Evolutionary conservation across 2,329 filamentous ascomycete genomes (phyloP).

Genomic region (Exophiala calicioides): DNA sequence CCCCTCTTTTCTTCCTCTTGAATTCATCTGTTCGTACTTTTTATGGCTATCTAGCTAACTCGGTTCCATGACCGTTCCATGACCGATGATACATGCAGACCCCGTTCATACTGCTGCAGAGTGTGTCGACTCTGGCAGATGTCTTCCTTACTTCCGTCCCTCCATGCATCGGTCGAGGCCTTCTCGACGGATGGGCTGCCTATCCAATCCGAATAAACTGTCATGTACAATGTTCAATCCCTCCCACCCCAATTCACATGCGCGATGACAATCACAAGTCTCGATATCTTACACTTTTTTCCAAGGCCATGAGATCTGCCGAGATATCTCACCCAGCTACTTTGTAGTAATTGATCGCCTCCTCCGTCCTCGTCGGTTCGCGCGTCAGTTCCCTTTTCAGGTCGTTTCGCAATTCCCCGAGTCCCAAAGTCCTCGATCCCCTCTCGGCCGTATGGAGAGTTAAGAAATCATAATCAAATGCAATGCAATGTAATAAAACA

Average conservation of each 20-base stretch:
- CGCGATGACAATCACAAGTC: slow-evolving; percentile 2
- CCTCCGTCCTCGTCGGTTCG: neutral
- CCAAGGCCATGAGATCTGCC: neutral
- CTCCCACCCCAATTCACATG: neutral
- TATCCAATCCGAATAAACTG: neutral
- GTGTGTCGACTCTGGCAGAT: slow-evolving; percentile 6
- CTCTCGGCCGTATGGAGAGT: neutral
- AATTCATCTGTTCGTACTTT: neutral
- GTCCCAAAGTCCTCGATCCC: neutral
- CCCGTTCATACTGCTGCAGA: neutral
- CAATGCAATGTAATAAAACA: slow-evolving; percentile 14
- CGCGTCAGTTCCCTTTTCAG: slow-evolving; percentile 7
- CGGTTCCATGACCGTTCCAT: no score
- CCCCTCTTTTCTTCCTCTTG: no score
- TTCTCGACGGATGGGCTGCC: no score
- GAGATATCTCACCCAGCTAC: slow-evolving; percentile 7
- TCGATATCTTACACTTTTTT: slow-evolving; percentile 7
- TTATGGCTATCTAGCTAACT: slow-evolving; percentile 11
- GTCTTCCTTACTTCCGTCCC: neutral
- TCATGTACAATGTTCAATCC: slow-evolving; percentile 12
- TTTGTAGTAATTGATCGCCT: neutral
- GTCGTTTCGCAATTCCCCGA: slow-evolving; percentile 1
- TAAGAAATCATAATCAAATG: slow-evolving; percentile 19
- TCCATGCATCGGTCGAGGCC: neutral
- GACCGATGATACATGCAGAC: no score